Evolutionary conservation across 306 rosid species (phyloP), one percentile per base, ranked within the genome.

Genomic region (Crataegus laevigata): DNA sequence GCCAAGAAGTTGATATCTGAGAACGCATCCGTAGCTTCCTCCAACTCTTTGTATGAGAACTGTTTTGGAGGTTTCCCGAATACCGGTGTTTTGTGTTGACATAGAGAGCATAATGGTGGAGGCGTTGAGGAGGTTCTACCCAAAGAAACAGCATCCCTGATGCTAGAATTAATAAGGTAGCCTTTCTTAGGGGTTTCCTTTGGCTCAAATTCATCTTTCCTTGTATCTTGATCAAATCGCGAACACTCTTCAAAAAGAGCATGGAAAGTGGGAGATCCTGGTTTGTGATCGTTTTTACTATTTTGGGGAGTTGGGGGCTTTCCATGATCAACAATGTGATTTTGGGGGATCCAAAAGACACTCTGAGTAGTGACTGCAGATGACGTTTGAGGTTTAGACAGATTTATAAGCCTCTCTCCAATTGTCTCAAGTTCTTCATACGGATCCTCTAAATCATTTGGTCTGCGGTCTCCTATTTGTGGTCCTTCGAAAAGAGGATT

Each of bases 1-100:
- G 96, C 93, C 82, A 94, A 71, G 82, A 91, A 89, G 80, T 87
- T 90, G 15, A 65, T 73, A 43, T 87, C 85, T 43, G 96, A 82
- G 83, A 92, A 92, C 77, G 87, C 76, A 17, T 90, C 85, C 11
- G 99, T 94, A 76, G 97, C 93, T 80, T 90, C 92, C 82, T 85
- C 89, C 42, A 94, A 77, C 86, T 94, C 97, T 62, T 73, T 43
- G 82, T 81, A 89, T 30, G 89, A 85, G 83, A 94, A 94, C 63
- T 93, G 93, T 77, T 82, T 89, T 8, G 96, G 97, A 80, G 99
- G 99, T 78, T 92, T 92, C 76, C 99, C 97, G 79, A 94, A 92
- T 67, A 78, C 84, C 5, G 97, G 99, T 26, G 93, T 81, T 78
- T 90, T 94, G 79, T 94, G 90, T 79, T 89, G 97, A 79, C 99